A percentile compares a stretch with the other conserved stretches of the same genome.
phyloP scores from a whole-genome alignment of 73 alveolate species.

The Paramecium sonneborni region DNA sequence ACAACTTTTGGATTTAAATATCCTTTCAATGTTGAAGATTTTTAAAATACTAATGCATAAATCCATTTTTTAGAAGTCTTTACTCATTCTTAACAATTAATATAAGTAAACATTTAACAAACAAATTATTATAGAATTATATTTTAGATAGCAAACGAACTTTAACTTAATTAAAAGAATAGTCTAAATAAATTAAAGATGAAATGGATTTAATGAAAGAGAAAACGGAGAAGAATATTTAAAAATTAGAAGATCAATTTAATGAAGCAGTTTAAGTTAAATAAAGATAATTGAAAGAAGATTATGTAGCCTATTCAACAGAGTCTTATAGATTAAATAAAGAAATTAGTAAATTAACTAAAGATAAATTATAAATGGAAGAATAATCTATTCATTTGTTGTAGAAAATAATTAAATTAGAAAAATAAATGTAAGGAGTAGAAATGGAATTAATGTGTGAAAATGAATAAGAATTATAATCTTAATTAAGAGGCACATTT shows the following conservation, averaged over 20 bases:
- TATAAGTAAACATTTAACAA: background rate
- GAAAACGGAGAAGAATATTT: background rate
- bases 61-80: constrained; percentile 46
- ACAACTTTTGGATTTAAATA: background rate
- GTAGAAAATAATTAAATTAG: background rate
- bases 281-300: background rate
- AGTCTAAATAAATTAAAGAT: background rate
- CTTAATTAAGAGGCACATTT: constrained; percentile 49
- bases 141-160: background rate
- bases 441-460: constrained; percentile 43
- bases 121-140: background rate
- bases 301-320: constrained; percentile 20
- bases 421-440: constrained; percentile 11
- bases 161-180: background rate
- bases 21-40: background rate
- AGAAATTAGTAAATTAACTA: constrained; percentile 18
- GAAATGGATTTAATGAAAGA: constrained; percentile 36
- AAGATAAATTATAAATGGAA: constrained; percentile 34
- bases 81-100: constrained; percentile 16
- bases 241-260: background rate
- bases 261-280: background rate
- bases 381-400: background rate
- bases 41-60: background rate
- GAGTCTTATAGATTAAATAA: constrained; percentile 43
- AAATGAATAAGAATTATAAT: background rate